Evolutionary conservation across 176 grass and related monocot genomes (phyloP).

Genomic region (Oryza nivara): DNA sequence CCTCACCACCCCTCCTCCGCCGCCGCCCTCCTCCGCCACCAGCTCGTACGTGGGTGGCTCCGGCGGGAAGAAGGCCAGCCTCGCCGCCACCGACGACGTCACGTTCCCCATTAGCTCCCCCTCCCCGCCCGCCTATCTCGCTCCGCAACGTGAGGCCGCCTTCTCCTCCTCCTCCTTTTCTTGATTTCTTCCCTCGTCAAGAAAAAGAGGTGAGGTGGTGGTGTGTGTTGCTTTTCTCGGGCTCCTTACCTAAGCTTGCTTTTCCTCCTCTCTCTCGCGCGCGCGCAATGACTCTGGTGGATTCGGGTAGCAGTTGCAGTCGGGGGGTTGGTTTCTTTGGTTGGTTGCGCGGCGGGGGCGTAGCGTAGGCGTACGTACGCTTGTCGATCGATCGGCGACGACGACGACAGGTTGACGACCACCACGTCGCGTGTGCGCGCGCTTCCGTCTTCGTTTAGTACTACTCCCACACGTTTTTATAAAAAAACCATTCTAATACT

Average conservation of each 20-base stretch:
- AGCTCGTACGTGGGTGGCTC: slow-evolving; percentile 93
- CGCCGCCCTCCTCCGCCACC: slow-evolving; percentile 17
- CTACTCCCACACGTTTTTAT: too few species aligned
- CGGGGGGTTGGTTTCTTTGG: not conserved
- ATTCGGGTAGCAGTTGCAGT: too few species aligned
- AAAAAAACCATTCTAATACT: too few species aligned
- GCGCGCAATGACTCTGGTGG: too few species aligned
- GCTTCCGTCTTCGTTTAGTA: not conserved
- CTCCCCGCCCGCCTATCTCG: slow-evolving; percentile 37
- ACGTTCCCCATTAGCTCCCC: slow-evolving; percentile 78
- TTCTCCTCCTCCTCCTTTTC: slow-evolving; percentile 8
- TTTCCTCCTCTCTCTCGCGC: not conserved
- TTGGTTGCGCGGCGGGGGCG: not conserved
- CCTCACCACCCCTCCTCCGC: slow-evolving; percentile 27
- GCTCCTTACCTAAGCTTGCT: too few species aligned
- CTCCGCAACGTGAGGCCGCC: slow-evolving; percentile 11
- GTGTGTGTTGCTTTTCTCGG: not conserved
- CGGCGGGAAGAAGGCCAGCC: slow-evolving; percentile 97
- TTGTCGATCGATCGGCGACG: not conserved
- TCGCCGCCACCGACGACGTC: slow-evolving; percentile 92
- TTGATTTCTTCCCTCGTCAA: slow-evolving; percentile 14
- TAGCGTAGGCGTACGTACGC: not conserved
- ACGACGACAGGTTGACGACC: not conserved
- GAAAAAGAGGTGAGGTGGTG: not conserved
- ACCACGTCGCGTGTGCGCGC: not conserved